These are phyloP conservation scores for Psilocybe subaeruginosa DNA, from an alignment of 768 basidiomycete genomes.

Conservation along the genomic window DNA sequence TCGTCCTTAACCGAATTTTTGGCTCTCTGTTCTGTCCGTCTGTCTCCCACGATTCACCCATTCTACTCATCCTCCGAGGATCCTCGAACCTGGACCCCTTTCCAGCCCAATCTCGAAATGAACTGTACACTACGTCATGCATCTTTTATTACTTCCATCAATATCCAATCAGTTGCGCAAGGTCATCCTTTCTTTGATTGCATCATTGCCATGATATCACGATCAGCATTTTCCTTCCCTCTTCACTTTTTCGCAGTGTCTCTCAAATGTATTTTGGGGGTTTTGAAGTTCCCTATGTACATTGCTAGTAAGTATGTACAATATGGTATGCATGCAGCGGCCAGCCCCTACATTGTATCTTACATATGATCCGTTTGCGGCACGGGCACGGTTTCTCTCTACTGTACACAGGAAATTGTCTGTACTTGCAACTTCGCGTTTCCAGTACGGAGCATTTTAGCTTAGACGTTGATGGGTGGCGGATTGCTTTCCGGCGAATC, in stretches of 20 bases:
- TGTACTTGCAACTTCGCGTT: not conserved
- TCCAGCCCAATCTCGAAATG: not conserved
- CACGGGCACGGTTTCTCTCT: not conserved
- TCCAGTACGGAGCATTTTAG: not conserved
- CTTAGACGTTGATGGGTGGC: not conserved
- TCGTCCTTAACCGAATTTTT: not conserved
- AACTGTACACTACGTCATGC: conserved; percentile 8
- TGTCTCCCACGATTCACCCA: not conserved
- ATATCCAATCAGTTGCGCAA: not conserved
- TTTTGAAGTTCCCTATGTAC: not conserved
- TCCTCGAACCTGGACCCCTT: not conserved
- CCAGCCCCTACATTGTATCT: not conserved
- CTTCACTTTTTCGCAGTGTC: not conserved
- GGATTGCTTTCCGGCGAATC: not conserved
- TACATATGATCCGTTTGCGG: not conserved
- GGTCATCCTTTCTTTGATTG: not conserved
- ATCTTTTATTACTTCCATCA: conserved; percentile 4
- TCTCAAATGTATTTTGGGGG: not conserved
- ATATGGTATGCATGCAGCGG: not conserved
- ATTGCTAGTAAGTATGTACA: not conserved
- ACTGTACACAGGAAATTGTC: not conserved
- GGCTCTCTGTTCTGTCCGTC: too few relatives aligned
- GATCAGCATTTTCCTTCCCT: not conserved
- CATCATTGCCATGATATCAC: not conserved
- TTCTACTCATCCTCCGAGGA: not conserved